Base-by-base conservation (phyloP, 495 filamentous ascomycete species). In the Penicillium goetzii region DNA sequence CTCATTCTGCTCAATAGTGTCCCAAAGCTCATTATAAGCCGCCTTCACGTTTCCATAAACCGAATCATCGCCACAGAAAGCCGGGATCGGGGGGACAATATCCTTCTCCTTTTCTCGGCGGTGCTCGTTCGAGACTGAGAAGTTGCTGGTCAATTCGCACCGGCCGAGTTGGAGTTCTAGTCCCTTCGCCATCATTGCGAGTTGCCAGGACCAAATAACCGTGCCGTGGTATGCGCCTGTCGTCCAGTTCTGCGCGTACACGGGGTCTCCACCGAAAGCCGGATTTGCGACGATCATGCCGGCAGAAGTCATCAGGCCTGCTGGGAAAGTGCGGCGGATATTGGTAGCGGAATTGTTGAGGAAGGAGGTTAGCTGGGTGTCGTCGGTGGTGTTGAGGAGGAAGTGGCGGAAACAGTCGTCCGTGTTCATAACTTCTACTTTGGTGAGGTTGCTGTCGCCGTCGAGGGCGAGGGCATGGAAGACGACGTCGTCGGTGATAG, bases 381-480 rank as follows among this genome's bases (percentile, higher is more conserved):
- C 76, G 65, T 86, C 77, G 6, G 84, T 87, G 10, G 81, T 81
- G 65, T 88, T 89, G 49, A 89, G 77, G 10, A 89, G 68, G 69
- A 85, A 88, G 60, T 81, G 81, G 5, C 87, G 84, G 78, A 88
- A 89, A 59, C 84, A 86, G 62, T 85, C 83, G 66, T 89, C 86
- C 2, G 84, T 84, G 72, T 89, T 86, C 82, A 88, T 86, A 26
- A 88, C 81, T 49, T 77, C 70, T 7, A 89, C 84, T 51, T 84
- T 66, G 4, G 76, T 67, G 26, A 84, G 80, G 38, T 79, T 74
- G 64, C 81, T 72, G 62, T 82, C 71, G 7, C 85, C 85, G 3
- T 86, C 77, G 2, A 89, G 80, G 3, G 85, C 68, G 10, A 89
- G 65, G 47, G 80, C 84, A 62, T 88, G 76, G 72, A 85, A 89